Evolutionary conservation across 148 eudicot species (phyloP).

Genomic region (Rhododendron ovatum): DNA sequence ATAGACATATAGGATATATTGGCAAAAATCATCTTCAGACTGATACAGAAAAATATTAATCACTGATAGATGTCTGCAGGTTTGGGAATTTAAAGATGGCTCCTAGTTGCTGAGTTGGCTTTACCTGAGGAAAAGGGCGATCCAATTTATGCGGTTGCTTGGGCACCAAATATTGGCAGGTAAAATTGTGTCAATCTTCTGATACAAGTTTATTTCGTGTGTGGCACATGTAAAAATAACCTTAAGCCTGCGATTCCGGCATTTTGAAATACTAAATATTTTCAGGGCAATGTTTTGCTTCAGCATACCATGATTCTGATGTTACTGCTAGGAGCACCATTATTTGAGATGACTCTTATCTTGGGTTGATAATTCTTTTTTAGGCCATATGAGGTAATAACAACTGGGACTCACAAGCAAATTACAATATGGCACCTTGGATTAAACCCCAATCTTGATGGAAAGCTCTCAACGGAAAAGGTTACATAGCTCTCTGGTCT

Average conservation of each 20-base stretch:
- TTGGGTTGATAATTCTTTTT: constrained; percentile 7
- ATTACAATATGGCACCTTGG: constrained; percentile 85
- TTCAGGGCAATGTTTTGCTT: not conserved
- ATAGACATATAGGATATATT: no score
- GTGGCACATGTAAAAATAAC: not conserved
- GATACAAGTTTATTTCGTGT: not conserved
- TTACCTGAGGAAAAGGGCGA: constrained; percentile 36
- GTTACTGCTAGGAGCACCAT: not conserved
- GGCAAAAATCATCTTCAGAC: no score
- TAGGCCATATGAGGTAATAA: constrained; percentile 82
- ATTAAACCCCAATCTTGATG: constrained; percentile 64
- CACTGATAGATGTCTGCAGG: constrained; percentile 36
- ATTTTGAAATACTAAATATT: not conserved
- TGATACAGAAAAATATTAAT: not conserved
- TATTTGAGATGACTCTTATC: not conserved
- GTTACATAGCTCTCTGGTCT: constrained; percentile 64
- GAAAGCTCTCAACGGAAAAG: constrained; percentile 67
- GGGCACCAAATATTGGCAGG: constrained; percentile 84
- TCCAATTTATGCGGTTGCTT: constrained; percentile 67
- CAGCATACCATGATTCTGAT: not conserved
- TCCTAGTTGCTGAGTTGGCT: no score
- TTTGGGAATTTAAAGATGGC: no score
- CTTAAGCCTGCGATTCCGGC: not conserved
- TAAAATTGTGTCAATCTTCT: constrained; percentile 11
- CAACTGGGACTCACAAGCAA: constrained; percentile 70